A percentile compares a stretch with the other conserved stretches of the same genome.
Evolutionary conservation across 2,329 filamentous ascomycete species (phyloP).

Genomic region (Ramularia collo-cygni): DNA sequence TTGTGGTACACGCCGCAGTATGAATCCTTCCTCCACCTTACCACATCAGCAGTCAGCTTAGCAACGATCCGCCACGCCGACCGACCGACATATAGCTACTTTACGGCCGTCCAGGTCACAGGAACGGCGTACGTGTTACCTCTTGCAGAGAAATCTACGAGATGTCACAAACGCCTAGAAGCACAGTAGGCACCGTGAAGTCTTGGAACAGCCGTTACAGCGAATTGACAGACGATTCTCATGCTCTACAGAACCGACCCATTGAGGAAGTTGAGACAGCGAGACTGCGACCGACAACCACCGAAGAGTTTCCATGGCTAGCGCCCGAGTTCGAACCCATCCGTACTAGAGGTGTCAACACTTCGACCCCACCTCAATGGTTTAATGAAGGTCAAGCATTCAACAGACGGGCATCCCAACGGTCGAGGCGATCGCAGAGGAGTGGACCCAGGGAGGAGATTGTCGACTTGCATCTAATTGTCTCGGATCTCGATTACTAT

Average conservation of each 20-base stretch:
- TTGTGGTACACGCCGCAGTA: slow-evolving; percentile 1
- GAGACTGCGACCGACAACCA: slow-evolving; percentile 20
- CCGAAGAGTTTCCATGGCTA: slow-evolving; percentile 29
- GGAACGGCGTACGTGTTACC: slow-evolving; percentile 1
- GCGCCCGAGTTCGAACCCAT: slow-evolving; percentile 29
- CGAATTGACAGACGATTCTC: slow-evolving; percentile 24
- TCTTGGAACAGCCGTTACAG: slow-evolving; percentile 28
- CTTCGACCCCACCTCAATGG: slow-evolving; percentile 25
- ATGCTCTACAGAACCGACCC: slow-evolving; percentile 16
- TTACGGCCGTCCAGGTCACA: slow-evolving; percentile 5
- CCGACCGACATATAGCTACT: slow-evolving; percentile 16
- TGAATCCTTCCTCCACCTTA: neutral
- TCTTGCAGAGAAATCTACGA: slow-evolving; percentile 7
- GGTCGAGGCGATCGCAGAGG: slow-evolving; percentile 20
- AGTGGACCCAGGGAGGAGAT: slow-evolving; percentile 27
- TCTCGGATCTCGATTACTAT: slow-evolving; percentile 32
- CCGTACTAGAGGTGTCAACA: slow-evolving; percentile 10
- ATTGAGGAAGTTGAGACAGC: slow-evolving; percentile 27
- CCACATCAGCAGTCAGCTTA: slow-evolving; percentile 3
- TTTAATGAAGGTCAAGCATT: slow-evolving; percentile 26
- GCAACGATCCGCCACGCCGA: neutral
- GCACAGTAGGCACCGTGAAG: slow-evolving; percentile 28
- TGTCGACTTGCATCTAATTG: slow-evolving; percentile 30
- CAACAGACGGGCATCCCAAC: slow-evolving; percentile 15
- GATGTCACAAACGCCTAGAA: slow-evolving; percentile 27